Percentiles rank a stretch among this genome's conserved stretches.
phyloP scores from a whole-genome alignment of 108 stramenopile genomes.

The Aurantiochytrium sp. region DNA sequence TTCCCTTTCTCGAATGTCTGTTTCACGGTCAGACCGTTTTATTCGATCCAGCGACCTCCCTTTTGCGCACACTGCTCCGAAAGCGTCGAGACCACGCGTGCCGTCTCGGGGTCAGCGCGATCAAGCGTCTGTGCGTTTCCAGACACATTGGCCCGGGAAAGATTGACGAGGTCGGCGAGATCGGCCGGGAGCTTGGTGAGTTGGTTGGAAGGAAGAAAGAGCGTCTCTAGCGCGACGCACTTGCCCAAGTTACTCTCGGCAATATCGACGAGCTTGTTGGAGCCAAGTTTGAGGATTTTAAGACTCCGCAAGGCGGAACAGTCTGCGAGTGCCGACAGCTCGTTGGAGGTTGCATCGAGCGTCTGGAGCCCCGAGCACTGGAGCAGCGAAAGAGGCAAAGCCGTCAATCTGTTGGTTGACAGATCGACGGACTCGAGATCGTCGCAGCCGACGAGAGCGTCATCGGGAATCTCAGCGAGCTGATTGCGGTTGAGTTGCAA shows the following conservation, averaged over 20 bases:
- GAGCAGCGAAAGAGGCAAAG: not conserved
- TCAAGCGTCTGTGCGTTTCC: not conserved
- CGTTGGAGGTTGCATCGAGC: not conserved
- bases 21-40: not conserved
- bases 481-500: not conserved
- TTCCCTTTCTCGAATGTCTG: too few species aligned
- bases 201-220: not conserved
- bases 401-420: not conserved
- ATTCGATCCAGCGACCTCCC: not conserved
- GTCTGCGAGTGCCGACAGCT: not conserved
- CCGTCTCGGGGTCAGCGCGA: not conserved
- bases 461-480: not conserved
- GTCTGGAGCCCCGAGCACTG: not conserved
- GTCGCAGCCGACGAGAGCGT: not conserved
- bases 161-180: not conserved
- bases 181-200: not conserved
- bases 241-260: not conserved
- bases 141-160: not conserved
- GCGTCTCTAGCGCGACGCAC: not conserved
- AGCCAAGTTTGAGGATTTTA: not conserved
- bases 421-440: not conserved
- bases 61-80: not conserved
- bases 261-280: not conserved
- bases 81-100: not conserved
- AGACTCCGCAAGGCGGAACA: not conserved